A percentile compares a stretch with the other conserved stretches of the same genome.
Conservation (phyloP, 2,329 filamentous ascomycete genomes). For the Capronia americana region DNA sequence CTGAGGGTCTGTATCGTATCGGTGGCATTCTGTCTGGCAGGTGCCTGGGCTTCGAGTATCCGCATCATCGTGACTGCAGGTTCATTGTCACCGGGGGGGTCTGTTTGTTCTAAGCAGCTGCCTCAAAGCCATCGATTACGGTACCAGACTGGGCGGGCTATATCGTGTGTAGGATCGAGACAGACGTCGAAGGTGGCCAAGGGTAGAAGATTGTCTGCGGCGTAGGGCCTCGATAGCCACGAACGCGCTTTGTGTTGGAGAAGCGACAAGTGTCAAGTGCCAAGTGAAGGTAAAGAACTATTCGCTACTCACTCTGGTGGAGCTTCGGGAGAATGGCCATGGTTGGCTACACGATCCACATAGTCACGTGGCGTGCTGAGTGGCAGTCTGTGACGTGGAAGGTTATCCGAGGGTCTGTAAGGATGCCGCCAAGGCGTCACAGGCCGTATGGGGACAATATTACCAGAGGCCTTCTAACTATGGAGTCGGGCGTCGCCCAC, state of each 20-base stretch:
- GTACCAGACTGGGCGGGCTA: background rate
- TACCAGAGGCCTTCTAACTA: no score
- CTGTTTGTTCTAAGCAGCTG: background rate
- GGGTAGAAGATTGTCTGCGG: background rate
- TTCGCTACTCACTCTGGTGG: no score
- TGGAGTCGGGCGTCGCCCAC: no score
- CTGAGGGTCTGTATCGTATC: constrained; percentile 93
- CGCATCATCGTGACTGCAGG: constrained; percentile 53
- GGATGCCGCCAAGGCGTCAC: no score
- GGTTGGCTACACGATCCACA: no score
- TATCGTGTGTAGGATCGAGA: background rate
- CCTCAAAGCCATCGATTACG: constrained; percentile 3
- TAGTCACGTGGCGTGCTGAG: no score
- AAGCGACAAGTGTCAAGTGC: background rate
- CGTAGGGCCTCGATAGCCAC: background rate
- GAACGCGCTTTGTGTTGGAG: background rate
- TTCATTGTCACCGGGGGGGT: constrained; percentile 15
- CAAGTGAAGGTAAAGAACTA: no score
- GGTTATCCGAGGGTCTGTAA: no score
- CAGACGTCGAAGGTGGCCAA: background rate
- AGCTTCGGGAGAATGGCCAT: no score
- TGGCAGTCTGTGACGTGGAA: no score
- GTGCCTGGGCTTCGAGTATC: constrained; percentile 73
- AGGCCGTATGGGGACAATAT: no score
- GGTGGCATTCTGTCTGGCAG: constrained; percentile 92